Evolutionary conservation across 257 asterid genomes (phyloP), one percentile per base, ranked within the genome.

Genomic region (Henckelia pumila): DNA sequence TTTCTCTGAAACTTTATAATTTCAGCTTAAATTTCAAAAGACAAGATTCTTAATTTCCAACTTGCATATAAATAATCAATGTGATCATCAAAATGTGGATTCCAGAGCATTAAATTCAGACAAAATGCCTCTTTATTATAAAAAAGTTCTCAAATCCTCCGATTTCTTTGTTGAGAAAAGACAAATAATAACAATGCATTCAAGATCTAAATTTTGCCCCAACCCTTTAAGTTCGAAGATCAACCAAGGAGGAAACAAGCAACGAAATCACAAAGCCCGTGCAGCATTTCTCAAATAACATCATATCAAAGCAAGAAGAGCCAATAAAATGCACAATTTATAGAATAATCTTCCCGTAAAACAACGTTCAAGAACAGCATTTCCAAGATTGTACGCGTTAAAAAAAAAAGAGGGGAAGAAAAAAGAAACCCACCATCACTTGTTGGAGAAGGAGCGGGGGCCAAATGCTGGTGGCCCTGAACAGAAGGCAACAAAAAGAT

Each of bases 401-500:
- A 6, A 21, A 57, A 4, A 20, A 23, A 8, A 49, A 64, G 60
- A 53, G 4, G 3, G 7, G 2, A 1, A 65, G 6, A 29, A 53
- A 28, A 8, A 14, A 29, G 25, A 66, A 61, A 60, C 77, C 29
- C 11, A 89, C 96, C 95, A 71, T 89, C 91, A 60, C 88, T 87
- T 1, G 91, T 63, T 2, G 95, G 95, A 24, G 91, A 81, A 16
- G 93, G 93, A 33, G 89, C 85, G 4, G 93, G 93, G 68, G 93
- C 91, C n/a, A 70, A 76, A 69, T 69, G 73, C 13, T 83, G 89
- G 71, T 83, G 89, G 73, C 70, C 87, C 16, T 79, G 84, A 59
- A 77, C 85, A 30, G 75, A 75, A 28, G 95, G 86, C 76, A 87
- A 57, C 59, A 78, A 49, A 73, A 84, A 71, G n/a, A n/a, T n/a